Conservation (phyloP, 495 filamentous ascomycete genomes). For the Friedmanniomyces simplex region DNA sequence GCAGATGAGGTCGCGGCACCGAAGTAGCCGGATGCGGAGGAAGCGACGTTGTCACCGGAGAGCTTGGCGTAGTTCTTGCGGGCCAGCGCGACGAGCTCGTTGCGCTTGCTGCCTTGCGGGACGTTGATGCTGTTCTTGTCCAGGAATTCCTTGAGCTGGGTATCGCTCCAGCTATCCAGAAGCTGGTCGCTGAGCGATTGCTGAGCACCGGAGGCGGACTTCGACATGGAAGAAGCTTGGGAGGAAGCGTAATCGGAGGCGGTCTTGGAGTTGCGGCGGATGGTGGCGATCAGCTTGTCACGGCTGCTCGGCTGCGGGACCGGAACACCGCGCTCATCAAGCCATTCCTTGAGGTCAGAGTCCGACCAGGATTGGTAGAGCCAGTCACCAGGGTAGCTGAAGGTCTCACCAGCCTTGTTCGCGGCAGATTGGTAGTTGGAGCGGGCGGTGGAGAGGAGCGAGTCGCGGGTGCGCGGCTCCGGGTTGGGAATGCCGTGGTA, state of each 20-base stretch:
- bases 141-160: slow-evolving; percentile 62
- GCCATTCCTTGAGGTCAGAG: slow-evolving; percentile 67
- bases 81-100: slow-evolving; percentile 82
- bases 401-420: slow-evolving; percentile 71
- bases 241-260: slow-evolving; percentile 55
- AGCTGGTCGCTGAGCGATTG: slow-evolving; percentile 67
- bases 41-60: slow-evolving; percentile 46
- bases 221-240: slow-evolving; percentile 49
- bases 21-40: slow-evolving; percentile 52
- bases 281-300: slow-evolving; percentile 75
- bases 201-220: slow-evolving; percentile 58
- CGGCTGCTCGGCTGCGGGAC: slow-evolving; percentile 75
- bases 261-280: slow-evolving; percentile 82
- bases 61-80: slow-evolving; percentile 77
- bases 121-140: slow-evolving; percentile 70
- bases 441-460: slow-evolving; percentile 64
- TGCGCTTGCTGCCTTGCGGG: slow-evolving; percentile 79
- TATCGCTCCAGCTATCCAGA: slow-evolving; percentile 84
- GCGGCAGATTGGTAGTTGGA: slow-evolving; percentile 72
- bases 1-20: slow-evolving; percentile 78
- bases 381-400: slow-evolving; percentile 90
- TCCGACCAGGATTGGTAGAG: slow-evolving; percentile 81
- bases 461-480: slow-evolving; percentile 77
- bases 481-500: slow-evolving; percentile 74
- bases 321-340: slow-evolving; percentile 82